These are phyloP conservation scores for Aspergillus sp. DNA, from an alignment of 2,329 filamentous ascomycete species.

Conservation along the genomic window DNA sequence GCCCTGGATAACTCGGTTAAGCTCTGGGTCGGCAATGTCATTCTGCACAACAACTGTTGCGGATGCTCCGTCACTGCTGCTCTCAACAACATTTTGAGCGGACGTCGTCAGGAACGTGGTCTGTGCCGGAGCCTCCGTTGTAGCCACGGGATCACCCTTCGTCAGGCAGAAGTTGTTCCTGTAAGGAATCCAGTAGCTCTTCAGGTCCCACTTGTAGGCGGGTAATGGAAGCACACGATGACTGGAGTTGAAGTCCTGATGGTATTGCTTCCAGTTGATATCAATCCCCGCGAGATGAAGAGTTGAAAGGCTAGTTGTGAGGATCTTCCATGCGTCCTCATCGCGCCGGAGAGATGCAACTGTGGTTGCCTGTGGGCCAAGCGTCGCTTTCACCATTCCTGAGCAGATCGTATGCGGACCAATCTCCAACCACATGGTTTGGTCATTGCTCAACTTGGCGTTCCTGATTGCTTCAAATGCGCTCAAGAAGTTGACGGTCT, in stretches of 20 bases:
- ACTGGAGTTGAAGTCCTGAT: slow-evolving; percentile 43
- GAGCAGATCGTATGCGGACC: slow-evolving; percentile 55
- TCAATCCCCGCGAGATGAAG: slow-evolving; percentile 46
- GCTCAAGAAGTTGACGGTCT: slow-evolving; percentile 52
- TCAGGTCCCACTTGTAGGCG: slow-evolving; percentile 45
- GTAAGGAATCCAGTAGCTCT: slow-evolving; percentile 48
- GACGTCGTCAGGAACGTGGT: slow-evolving; percentile 34
- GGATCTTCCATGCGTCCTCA: slow-evolving; percentile 49
- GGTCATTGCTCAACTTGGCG: slow-evolving; percentile 61
- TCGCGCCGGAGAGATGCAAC: slow-evolving; percentile 46
- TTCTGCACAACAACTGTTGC: slow-evolving; percentile 42
- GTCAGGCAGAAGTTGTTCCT: slow-evolving; percentile 40
- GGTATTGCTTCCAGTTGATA: slow-evolving; percentile 49
- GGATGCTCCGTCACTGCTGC: slow-evolving; percentile 26
- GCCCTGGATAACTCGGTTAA: slow-evolving; percentile 41
- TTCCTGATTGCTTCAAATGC: slow-evolving; percentile 41
- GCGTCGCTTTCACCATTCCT: slow-evolving; percentile 57
- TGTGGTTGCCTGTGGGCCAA: slow-evolving; percentile 62
- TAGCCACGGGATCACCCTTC: slow-evolving; percentile 36
- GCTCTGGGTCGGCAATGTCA: slow-evolving; percentile 38
- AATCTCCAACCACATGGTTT: slow-evolving; percentile 73
- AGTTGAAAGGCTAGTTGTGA: slow-evolving; percentile 40
- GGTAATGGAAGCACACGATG: slow-evolving; percentile 42
- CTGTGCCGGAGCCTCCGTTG: slow-evolving; percentile 22
- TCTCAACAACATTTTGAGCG: slow-evolving; percentile 38